phyloP scores from a whole-genome alignment of 495 filamentous ascomycete genomes.

The Cairneyella variabilis region DNA sequence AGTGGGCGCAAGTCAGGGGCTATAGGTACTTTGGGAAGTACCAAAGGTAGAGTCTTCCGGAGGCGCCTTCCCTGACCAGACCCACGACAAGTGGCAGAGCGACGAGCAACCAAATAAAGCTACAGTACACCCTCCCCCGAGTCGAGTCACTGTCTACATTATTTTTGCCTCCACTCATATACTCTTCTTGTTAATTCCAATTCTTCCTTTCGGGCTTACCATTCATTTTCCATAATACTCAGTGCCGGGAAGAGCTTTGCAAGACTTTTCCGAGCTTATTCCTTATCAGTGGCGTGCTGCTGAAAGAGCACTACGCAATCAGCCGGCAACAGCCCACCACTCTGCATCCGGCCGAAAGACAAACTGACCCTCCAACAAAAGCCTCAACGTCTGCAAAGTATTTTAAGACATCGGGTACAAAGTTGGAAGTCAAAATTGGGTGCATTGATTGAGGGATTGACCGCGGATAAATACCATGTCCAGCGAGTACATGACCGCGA shows the following conservation, averaged over 20 bases:
- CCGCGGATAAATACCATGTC: conserved; percentile 12
- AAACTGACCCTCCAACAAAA: conserved; percentile 4
- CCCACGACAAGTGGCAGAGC: not conserved
- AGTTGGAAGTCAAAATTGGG: not conserved
- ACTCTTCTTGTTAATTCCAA: not conserved
- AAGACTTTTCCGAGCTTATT: conserved; percentile 10
- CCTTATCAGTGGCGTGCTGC: conserved; percentile 17
- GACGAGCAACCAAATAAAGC: not conserved
- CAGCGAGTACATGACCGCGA: conserved; percentile 11
- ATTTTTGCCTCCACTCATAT: not conserved
- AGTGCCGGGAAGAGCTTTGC: conserved; percentile 4
- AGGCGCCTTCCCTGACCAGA: not conserved
- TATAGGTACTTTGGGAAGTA: not conserved
- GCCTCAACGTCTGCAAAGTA: not conserved
- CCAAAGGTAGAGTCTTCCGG: not conserved
- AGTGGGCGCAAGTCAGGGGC: not conserved
- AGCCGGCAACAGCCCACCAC: not conserved
- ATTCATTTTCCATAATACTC: not conserved
- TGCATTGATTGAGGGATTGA: not conserved
- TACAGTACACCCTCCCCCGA: not conserved
- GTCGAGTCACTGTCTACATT: not conserved
- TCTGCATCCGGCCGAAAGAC: not conserved
- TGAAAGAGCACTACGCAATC: not conserved
- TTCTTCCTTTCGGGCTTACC: not conserved
- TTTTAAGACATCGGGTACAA: not conserved